These are phyloP conservation scores for Leccinum incarnatum DNA, from an alignment of 768 basidiomycete genomes.

Conservation along the genomic window DNA sequence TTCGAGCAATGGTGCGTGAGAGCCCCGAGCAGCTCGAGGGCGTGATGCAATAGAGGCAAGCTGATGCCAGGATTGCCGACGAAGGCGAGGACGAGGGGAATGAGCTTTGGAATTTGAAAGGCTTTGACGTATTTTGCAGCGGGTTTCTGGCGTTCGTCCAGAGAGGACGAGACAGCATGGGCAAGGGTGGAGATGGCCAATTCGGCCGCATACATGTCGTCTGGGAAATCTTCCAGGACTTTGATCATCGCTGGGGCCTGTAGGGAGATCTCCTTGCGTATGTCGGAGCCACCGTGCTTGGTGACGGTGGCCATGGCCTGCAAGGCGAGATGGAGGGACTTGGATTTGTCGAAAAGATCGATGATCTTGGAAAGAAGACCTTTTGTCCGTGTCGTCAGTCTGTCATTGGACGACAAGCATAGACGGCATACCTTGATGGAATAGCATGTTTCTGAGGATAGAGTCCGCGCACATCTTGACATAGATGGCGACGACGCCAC, in stretches of 20 bases:
- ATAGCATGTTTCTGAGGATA: conserved; percentile 55
- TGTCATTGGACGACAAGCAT: not conserved
- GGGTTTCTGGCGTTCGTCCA: conserved; percentile 36
- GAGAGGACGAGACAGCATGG: conserved; percentile 45
- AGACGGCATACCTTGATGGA: conserved; percentile 40
- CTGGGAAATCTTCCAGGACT: conserved; percentile 46
- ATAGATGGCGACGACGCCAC: not conserved
- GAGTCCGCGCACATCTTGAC: conserved; percentile 37
- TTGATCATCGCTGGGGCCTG: conserved; percentile 39
- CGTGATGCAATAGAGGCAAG: conserved; percentile 47
- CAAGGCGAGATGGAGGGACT: conserved; percentile 49
- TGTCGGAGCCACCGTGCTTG: conserved; percentile 51
- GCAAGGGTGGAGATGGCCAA: conserved; percentile 48
- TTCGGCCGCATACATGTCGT: conserved; percentile 48
- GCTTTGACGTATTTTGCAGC: conserved; percentile 33
- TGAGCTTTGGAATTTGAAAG: conserved; percentile 41
- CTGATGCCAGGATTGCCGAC: conserved; percentile 41
- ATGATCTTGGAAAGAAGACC: conserved; percentile 53
- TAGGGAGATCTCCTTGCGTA: conserved; percentile 48
- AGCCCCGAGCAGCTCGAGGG: conserved; percentile 41
- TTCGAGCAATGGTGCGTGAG: conserved; percentile 42
- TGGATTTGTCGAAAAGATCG: conserved; percentile 45
- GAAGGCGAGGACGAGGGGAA: conserved; percentile 41
- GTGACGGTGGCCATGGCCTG: conserved; percentile 54
- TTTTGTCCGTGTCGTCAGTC: conserved; percentile 18